Conservation (phyloP, 331 rosid genomes). For the Quercus tomentella region DNA sequence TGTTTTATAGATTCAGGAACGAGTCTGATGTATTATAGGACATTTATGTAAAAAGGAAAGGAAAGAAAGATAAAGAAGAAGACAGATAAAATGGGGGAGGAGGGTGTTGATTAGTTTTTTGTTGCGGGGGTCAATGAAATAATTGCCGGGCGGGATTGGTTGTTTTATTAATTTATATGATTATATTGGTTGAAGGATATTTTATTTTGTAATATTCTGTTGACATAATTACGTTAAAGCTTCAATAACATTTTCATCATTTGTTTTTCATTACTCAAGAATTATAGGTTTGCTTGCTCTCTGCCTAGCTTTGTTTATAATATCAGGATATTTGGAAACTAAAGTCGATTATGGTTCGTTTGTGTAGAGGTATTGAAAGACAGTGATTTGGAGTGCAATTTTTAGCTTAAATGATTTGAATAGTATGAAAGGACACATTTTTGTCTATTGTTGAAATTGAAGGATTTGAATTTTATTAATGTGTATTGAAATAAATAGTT, state of each 20-base stretch:
- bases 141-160: conserved; percentile 17
- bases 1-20: conserved; percentile 1
- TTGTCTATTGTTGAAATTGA: too few species aligned
- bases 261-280: neutral
- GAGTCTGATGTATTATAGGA: conserved; percentile 10
- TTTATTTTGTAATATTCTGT: conserved; percentile 23
- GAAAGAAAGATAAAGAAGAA: neutral
- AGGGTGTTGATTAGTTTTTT: conserved; percentile 13
- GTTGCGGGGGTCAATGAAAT: conserved; percentile 22
- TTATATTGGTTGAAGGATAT: conserved; percentile 11
- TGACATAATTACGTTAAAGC: conserved; percentile 25
- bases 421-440: too few species aligned
- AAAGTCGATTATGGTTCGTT: neutral
- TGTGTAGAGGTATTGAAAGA: too few species aligned
- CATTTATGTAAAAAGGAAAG: conserved; percentile 5
- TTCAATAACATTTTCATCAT: neutral
- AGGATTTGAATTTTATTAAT: too few species aligned
- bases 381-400: too few species aligned
- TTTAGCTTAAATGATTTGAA: too few species aligned
- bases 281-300: too few species aligned
- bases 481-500: too few species aligned
- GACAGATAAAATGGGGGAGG: neutral
- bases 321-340: neutral
- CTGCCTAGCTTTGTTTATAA: neutral
- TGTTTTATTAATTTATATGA: conserved; percentile 12